phyloP scores from a whole-genome alignment of 306 rosid species.

The Inga leiocalycina region DNA sequence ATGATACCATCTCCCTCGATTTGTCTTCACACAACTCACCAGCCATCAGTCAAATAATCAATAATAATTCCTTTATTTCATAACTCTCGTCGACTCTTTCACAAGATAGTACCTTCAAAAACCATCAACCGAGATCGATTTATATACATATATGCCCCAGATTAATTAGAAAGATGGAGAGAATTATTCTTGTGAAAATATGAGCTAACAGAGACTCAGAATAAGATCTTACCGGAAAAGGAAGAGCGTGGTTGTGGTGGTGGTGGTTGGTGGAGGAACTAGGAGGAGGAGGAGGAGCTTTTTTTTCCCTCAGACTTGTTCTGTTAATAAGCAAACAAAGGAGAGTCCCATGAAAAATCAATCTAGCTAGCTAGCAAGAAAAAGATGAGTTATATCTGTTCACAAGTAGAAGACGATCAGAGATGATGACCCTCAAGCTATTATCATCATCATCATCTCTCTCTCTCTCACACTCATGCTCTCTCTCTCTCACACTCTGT shows the following conservation, averaged over 20 bases:
- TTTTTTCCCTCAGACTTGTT: slow-evolving; percentile 37
- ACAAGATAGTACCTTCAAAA: slow-evolving; percentile 19
- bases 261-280: not conserved
- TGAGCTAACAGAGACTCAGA: not conserved
- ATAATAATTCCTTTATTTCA: not conserved
- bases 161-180: not conserved
- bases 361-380: slow-evolving; percentile 44
- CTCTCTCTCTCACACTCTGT: slow-evolving; percentile 11
- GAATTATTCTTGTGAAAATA: not conserved
- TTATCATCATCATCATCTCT: slow-evolving; percentile 47
- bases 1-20: slow-evolving; percentile 49
- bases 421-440: slow-evolving; percentile 58
- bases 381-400: slow-evolving; percentile 45
- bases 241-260: not conserved
- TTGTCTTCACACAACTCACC: slow-evolving; percentile 52
- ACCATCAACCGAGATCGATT: not conserved
- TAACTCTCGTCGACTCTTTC: slow-evolving; percentile 11
- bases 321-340: slow-evolving; percentile 47
- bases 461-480: slow-evolving; percentile 10
- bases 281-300: slow-evolving; percentile 12
- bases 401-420: slow-evolving; percentile 53
- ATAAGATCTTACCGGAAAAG: not conserved
- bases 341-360: slow-evolving; percentile 44
- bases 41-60: slow-evolving; percentile 37
- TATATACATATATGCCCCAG: not conserved